Base-by-base conservation (phyloP, 768 basidiomycete species). In the Macrolepiota albuminosa region DNA sequence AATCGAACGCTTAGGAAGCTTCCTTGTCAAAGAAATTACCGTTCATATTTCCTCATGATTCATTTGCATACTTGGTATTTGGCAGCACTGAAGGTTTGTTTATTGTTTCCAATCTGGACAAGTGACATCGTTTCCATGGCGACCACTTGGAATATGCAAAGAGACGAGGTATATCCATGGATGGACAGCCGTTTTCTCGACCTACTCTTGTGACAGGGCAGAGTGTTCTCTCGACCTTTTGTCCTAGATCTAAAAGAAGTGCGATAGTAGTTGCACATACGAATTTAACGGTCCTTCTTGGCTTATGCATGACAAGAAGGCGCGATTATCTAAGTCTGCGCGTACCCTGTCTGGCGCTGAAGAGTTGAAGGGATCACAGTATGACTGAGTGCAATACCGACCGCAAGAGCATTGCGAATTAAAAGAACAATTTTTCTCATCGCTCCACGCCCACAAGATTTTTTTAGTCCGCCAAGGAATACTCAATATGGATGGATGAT, bases 1-100 rank as follows among this genome's bases (percentile, higher is more conserved):
- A 72, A 86, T 97, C 34, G 80, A 86, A 65, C 76, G 93, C 43
- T 68, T 96, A 48, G 95, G 93, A 2, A 65, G 75, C 16, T 89
- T 88, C 0, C 67, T 96, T 33, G 73, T 96, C 3, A 77, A 77
- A 68, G 76, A 74, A 58, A 79, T 86, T 52, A 70, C 69, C 18
- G 67, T 76, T 4, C 70, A 70, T 54, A 60, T 62, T 7, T 60
- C 48, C 56, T 58, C 46, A 36, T 58, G 48, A 50, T 33, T 21
- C 8, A 40, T 5, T 9, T 43, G 3, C 43, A 31, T 31, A 24
- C 7, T 18, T 39, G 16, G 18, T 21, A 26, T 13, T 55, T 36
- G 40, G 33, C n/a, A 21, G 29, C 31, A 34, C 33, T 4, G 21
- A 46, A 33, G 14, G 9, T 42, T n/a, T 54, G 9, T 42, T n/a